Evolutionary conservation across 345 rosid genomes (phyloP), one percentile per base, ranked within the genome.

Genomic region (Theobroma cacao): DNA sequence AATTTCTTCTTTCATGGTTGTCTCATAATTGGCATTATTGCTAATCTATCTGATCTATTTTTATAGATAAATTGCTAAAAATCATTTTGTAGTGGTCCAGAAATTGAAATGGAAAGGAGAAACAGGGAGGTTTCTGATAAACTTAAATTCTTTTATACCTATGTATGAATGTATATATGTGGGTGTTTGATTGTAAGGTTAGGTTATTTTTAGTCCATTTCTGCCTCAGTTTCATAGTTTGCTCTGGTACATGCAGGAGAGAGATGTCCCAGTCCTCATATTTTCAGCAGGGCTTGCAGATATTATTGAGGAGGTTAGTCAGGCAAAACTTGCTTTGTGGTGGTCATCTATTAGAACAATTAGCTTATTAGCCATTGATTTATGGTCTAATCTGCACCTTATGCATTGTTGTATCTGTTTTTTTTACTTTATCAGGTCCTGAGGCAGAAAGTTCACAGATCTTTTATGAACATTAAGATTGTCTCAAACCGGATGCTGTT

Each of bases 281-380:
- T 94, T 94, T 85, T 93, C 98, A 78, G 97, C 97, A n/a, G 98
- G 97, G 58, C 95, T 94, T 78, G 98, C 97, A 73, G 97, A 94
- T 87, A 90, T 94, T 31, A 94, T 93, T 81, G 97, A 94, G 86
- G 98, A 94, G 97, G 98, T 92, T 77, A 75, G 83, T 78, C 69
- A 68, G 15, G 52, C 59, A 41, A 24, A 60, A 68, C 43, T 63
- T 67, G 4, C 64, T 60, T 30, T 24, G 0, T 34, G 26, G 3
- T n/a, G 33, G 5, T 24, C 47, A 24, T 24, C 50, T 22, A 56
- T 30, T 31, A 45, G 30, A 13, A 20, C 43, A 40, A 20, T n/a
- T 41, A 13, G 17, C 38, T 60, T 14, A 63, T 58, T 20, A 68
- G 14, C 74, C 75, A 56, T 50, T 65, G 43, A 47, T 67, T 52